Base-by-base conservation (phyloP, 225 moss, liverwort and hornwort genomes). In the Lunularia cruciata region DNA sequence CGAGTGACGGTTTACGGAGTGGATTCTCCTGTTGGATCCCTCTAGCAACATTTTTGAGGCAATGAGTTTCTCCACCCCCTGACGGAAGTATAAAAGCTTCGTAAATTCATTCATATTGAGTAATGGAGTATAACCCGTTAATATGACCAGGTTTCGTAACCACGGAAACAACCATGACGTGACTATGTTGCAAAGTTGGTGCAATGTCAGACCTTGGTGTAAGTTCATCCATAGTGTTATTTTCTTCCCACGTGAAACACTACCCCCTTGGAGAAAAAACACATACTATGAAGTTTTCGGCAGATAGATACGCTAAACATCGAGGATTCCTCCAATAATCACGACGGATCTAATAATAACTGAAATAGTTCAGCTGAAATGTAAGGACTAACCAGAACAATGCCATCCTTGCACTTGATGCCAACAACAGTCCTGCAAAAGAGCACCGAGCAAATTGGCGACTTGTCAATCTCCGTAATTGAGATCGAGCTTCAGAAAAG, bases 11-110 rank as follows among this genome's bases (percentile, higher is more conserved):
- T 98, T 82, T 26, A 91, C 93, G 64, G 89, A 83, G 73, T 98
- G 91, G 54, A 98, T 98, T 81, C 89, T 92, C 64, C 87, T 83
- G 77, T 98, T 98, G 58, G 90, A 91, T n/a, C 93, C 91, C 73
- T 93, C 96, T 70, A 93, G 66, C 51, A 93, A 69, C 93, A 98
- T 98, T 72, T 91, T 98, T 16, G 96, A 98, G 9, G 89, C 87
- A 35, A 92, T 89, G 3, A 93, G 81, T 74, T 98, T 98, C 77
- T 98, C 91, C 26, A 98, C 96, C 80, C 96, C 91, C 88, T 95
- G 76, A 4, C 22, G 59, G 8, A 25, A 73, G 25, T 45, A 6
- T 7, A 15, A 2, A 40, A 42, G 7, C n/a, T n/a, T n/a, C n/a
- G n/a, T n/a, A n/a, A n/a, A n/a, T n/a, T n/a, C n/a, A n/a, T n/a